phyloP scores from a whole-genome alignment of 1,284 basidiomycete species.

The Cryptococcus sp. region DNA sequence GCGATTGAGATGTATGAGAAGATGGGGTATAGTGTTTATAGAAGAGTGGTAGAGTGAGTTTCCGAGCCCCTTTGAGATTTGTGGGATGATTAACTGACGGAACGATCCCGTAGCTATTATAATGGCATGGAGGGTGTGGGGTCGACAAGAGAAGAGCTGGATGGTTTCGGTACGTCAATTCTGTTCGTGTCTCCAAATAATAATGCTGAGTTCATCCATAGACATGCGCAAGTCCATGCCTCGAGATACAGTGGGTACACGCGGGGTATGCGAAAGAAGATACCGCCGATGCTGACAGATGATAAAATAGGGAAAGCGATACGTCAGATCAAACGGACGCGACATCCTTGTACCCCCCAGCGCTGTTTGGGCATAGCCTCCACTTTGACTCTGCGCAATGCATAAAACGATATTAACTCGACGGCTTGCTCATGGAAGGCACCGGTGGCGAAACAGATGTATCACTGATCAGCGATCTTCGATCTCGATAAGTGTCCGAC shows the following conservation, averaged over 20 bases:
- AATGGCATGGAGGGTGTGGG: constrained; percentile 48
- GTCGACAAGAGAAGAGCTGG: constrained; percentile 45
- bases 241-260: constrained; percentile 35
- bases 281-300: neutral
- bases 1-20: constrained; percentile 51
- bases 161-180: constrained; percentile 42
- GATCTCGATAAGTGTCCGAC: constrained; percentile 5
- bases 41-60: constrained; percentile 51
- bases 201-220: constrained; percentile 7
- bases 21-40: constrained; percentile 49
- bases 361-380: constrained; percentile 43
- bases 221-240: constrained; percentile 51
- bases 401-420: neutral
- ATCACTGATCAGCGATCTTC: neutral
- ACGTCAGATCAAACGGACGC: constrained; percentile 44
- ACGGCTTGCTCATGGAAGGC: too few species aligned
- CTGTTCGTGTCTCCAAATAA: neutral
- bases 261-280: neutral
- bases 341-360: constrained; percentile 46
- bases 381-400: neutral
- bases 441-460: too few species aligned
- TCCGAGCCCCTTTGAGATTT: neutral
- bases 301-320: constrained; percentile 28
- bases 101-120: constrained; percentile 40
- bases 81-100: neutral